Conservation (phyloP, 2,329 filamentous ascomycete species). For the Xylariaceae sp. region DNA sequence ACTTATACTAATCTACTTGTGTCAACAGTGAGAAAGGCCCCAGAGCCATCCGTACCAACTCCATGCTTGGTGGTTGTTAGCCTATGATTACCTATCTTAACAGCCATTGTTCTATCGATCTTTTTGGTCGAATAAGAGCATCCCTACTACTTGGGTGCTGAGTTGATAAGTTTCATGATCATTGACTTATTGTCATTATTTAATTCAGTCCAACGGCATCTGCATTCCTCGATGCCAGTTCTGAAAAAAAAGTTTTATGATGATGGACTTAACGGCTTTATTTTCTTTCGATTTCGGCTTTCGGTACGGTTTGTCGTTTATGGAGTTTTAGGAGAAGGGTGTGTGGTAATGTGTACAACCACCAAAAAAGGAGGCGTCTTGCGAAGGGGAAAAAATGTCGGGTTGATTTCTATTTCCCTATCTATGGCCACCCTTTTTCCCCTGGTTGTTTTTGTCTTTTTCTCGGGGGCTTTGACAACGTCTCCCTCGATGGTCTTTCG, state of each 20-base stretch:
- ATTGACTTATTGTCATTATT: too few species aligned
- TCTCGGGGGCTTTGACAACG: not conserved
- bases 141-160: too few species aligned
- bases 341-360: not conserved
- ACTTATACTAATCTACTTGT: conserved; percentile 1
- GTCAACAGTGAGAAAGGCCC: conserved; percentile 19
- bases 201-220: too few species aligned
- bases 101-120: too few species aligned
- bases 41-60: conserved; percentile 19
- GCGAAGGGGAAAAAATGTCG: not conserved
- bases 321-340: conserved; percentile 14
- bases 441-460: not conserved
- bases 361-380: conserved; percentile 17
- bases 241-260: too few species aligned
- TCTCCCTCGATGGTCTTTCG: not conserved
- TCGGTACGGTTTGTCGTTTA: not conserved
- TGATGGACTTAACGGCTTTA: too few species aligned
- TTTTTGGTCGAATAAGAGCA: too few species aligned
- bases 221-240: too few species aligned
- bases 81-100: not conserved
- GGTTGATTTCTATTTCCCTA: not conserved
- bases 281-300: conserved; percentile 1
- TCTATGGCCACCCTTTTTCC: not conserved
- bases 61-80: conserved; percentile 11
- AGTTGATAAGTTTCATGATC: too few species aligned